phyloP scores from a whole-genome alignment of 2,329 filamentous ascomycete species.

The Curvularia sp. region DNA sequence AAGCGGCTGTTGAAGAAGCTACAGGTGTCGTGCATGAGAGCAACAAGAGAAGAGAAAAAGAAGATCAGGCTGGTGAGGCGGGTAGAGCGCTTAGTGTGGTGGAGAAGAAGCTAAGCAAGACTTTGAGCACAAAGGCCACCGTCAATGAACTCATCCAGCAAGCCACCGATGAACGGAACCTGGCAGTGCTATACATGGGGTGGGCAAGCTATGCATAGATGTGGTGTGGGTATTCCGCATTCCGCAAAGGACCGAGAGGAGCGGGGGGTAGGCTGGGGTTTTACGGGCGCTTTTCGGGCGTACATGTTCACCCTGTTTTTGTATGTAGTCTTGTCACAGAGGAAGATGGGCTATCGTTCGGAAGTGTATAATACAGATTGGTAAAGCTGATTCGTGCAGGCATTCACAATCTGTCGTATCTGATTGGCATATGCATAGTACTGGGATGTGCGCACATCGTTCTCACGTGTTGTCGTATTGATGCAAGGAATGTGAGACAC shows the following conservation, averaged over 20 bases:
- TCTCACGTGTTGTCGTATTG: not conserved
- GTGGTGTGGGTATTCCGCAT: not conserved
- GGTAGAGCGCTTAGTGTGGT: conserved; percentile 92
- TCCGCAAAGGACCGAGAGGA: not conserved
- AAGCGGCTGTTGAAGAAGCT: conserved; percentile 31
- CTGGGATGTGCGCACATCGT: not conserved
- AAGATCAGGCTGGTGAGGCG: conserved; percentile 76
- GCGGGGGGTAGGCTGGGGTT: not conserved
- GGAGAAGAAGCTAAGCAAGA: conserved; percentile 93
- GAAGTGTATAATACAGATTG: conserved; percentile 3
- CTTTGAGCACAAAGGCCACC: conserved; percentile 89
- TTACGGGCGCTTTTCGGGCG: conserved; percentile 2
- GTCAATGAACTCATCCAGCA: conserved; percentile 98
- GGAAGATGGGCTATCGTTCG: not conserved
- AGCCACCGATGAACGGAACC: conserved; percentile 88
- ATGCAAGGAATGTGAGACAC: not conserved
- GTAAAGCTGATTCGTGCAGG: conserved; percentile 1
- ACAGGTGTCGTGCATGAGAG: conserved; percentile 35
- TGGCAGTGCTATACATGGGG: conserved; percentile 77
- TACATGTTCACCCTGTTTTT: conserved; percentile 2
- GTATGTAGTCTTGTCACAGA: not conserved
- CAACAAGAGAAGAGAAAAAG: conserved; percentile 54
- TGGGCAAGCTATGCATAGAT: conserved; percentile 47
- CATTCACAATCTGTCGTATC: not conserved
- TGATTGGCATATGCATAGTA: not conserved